Percentiles rank a stretch among this genome's conserved stretches.
Evolutionary conservation across 768 basidiomycete genomes (phyloP).

Genomic region (Leccinellum luteum): DNA sequence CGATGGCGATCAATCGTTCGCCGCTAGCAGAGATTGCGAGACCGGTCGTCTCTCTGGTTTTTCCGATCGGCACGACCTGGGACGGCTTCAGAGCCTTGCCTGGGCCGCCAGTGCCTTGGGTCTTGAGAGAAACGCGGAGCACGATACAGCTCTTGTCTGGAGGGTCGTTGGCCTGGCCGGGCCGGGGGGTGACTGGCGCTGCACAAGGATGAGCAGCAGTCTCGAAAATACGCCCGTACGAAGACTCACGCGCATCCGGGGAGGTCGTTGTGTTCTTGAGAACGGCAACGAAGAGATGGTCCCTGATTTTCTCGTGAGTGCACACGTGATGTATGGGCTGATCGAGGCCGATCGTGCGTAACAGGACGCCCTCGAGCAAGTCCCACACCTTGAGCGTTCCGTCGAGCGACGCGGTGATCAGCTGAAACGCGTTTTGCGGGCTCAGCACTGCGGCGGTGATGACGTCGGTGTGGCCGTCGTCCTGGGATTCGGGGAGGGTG

Average conservation of each 20-base stretch:
- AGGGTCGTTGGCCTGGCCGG: neutral
- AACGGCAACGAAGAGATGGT: constrained; percentile 67
- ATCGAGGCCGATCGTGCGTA: constrained; percentile 69
- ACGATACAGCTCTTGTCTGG: constrained; percentile 50
- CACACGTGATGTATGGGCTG: constrained; percentile 72
- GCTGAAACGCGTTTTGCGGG: constrained; percentile 85
- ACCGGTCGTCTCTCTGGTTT: constrained; percentile 59
- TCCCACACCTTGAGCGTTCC: constrained; percentile 93
- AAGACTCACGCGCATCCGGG: constrained; percentile 24
- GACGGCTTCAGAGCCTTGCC: constrained; percentile 45
- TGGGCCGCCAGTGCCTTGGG: constrained; percentile 33
- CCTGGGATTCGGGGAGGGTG: constrained; percentile 61
- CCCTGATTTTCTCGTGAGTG: constrained; percentile 65
- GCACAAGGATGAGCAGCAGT: constrained; percentile 2
- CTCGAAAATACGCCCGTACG: neutral
- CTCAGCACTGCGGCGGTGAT: constrained; percentile 77
- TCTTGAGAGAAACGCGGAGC: constrained; percentile 59
- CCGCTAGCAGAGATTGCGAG: constrained; percentile 76
- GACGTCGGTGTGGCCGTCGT: constrained; percentile 40
- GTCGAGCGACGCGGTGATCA: constrained; percentile 82
- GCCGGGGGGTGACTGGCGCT: constrained; percentile 8
- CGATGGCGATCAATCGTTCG: constrained; percentile 71
- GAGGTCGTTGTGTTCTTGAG: constrained; percentile 49
- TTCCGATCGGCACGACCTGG: constrained; percentile 59
- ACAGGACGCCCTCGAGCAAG: constrained; percentile 77